A percentile compares a stretch with the other conserved stretches of the same genome.
Evolutionary conservation across 2,329 filamentous ascomycete species (phyloP).

Genomic region (Chaetomiaceae sp.): DNA sequence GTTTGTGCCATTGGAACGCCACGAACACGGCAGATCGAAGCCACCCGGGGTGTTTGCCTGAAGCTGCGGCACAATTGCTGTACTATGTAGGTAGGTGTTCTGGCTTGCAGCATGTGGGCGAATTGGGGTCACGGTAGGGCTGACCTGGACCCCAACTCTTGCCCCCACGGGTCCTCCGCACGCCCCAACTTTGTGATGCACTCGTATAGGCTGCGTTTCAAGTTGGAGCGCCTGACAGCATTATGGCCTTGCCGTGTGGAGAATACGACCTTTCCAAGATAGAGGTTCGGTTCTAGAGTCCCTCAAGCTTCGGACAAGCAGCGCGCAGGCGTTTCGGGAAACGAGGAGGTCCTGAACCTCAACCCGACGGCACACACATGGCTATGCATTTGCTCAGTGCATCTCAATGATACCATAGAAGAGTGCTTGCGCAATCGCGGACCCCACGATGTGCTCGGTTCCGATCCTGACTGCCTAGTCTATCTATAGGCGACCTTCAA

Average conservation of each 20-base stretch:
- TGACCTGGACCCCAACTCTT: slow-evolving; percentile 7
- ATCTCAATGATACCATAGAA: background rate
- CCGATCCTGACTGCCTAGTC: background rate
- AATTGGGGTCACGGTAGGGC: background rate
- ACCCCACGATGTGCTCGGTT: slow-evolving; percentile 3
- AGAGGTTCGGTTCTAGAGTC: background rate
- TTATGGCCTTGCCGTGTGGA: background rate
- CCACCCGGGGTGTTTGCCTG: background rate
- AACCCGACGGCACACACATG: background rate
- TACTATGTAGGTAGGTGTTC: too few species aligned
- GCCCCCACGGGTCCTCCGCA: slow-evolving; percentile 1
- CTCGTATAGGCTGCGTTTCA: background rate
- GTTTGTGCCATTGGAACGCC: background rate
- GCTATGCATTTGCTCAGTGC: background rate
- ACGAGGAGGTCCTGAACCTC: background rate
- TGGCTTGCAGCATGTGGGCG: background rate
- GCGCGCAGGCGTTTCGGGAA: background rate
- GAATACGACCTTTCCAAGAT: background rate
- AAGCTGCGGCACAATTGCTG: background rate
- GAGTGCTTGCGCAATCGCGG: background rate
- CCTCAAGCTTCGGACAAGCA: background rate
- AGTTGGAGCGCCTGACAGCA: background rate
- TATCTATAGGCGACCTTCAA: slow-evolving; percentile 1
- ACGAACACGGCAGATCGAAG: background rate
- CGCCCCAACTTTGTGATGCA: background rate